These are phyloP conservation scores for Flaveria linearis DNA, from an alignment of 129 eudicot genomes.

Conservation along the genomic window DNA sequence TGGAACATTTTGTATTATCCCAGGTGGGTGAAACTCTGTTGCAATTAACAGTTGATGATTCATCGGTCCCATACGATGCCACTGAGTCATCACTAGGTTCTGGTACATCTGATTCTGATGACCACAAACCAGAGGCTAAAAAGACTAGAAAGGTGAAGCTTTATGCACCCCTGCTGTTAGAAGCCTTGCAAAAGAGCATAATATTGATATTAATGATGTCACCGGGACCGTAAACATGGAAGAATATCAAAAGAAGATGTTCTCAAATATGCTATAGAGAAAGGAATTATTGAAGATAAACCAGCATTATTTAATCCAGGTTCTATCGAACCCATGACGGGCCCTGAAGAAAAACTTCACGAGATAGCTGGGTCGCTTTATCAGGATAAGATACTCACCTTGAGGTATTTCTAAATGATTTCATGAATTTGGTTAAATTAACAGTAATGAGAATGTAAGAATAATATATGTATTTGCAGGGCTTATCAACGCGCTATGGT, in stretches of 20 bases:
- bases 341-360: constrained; percentile 41
- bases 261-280: constrained; percentile 46
- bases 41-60: constrained; percentile 56
- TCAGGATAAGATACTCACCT: constrained; percentile 57
- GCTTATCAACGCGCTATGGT: constrained; percentile 99
- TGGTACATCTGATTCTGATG: constrained; percentile 29
- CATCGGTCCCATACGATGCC: constrained; percentile 26
- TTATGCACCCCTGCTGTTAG: constrained; percentile 92
- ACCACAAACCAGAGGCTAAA: constrained; percentile 15
- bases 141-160: constrained; percentile 46
- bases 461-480: constrained; percentile 48
- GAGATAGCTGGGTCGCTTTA: constrained; percentile 44
- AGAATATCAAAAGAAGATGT: constrained; percentile 87
- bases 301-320: constrained; percentile 30
- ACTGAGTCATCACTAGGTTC: constrained; percentile 23
- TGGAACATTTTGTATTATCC: constrained; percentile 8
- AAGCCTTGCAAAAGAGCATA: constrained; percentile 67
- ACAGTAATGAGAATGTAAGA: background rate
- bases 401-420: constrained; percentile 52
- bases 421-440: constrained; percentile 2
- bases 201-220: constrained; percentile 61
- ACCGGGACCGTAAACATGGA: constrained; percentile 74
- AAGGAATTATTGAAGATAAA: constrained; percentile 47
- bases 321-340: constrained; percentile 41
- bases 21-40: constrained; percentile 98